A percentile compares a stretch with the other conserved stretches of the same genome.
These are phyloP conservation scores for Saccharomycopsis hybrid DNA, from an alignment of 1,139 yeast genomes.

Conservation along the genomic window DNA sequence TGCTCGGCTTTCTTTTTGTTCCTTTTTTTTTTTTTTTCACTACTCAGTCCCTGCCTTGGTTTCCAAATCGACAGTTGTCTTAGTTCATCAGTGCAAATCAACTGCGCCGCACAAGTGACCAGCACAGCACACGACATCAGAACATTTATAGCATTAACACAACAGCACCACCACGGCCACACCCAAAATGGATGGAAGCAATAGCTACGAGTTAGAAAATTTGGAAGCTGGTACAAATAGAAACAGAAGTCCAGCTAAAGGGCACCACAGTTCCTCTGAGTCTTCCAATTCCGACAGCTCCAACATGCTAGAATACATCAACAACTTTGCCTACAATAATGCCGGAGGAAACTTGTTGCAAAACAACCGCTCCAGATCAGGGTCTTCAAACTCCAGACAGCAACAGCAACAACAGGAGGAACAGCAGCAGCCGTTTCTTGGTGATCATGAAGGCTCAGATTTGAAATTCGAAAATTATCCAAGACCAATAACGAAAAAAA, in stretches of 20 bases:
- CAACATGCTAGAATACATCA: constrained; percentile 12
- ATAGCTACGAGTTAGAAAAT: background rate
- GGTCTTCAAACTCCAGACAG: background rate
- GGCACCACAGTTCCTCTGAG: background rate
- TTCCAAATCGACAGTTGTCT: no score
- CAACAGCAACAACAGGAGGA: background rate
- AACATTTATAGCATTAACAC: no score
- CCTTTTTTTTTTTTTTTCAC: no score
- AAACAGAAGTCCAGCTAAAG: background rate
- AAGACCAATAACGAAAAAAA: constrained; percentile 14
- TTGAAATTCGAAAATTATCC: constrained; percentile 8
- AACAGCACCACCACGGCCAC: no score
- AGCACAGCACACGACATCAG: no score
- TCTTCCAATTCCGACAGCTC: constrained; percentile 2
- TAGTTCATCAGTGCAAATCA: no score
- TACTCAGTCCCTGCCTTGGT: no score
- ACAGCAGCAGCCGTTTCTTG: background rate
- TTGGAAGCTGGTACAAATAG: background rate
- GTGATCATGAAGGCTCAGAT: background rate
- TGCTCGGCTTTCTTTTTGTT: no score
- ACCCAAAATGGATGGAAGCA: background rate
- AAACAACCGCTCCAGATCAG: constrained; percentile 1
- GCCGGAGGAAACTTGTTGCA: constrained; percentile 9
- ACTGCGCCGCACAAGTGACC: no score
- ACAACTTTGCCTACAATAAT: constrained; percentile 18